Conservation (phyloP, 257 asterid genomes). For the Primulina huaijiensis region DNA sequence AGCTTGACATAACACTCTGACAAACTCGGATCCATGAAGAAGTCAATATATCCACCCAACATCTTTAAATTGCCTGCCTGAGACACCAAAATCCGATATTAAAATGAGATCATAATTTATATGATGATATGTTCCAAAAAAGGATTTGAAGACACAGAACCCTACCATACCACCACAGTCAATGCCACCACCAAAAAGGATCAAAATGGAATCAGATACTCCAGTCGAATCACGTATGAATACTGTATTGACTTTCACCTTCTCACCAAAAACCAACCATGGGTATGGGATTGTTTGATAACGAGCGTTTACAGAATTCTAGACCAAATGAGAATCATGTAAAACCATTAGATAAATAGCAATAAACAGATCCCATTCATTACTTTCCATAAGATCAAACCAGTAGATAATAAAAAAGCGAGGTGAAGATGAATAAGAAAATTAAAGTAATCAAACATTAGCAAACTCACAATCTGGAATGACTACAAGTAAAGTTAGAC, state of each 20-base stretch:
- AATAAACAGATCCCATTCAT: constrained; percentile 18
- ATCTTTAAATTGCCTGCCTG: constrained; percentile 85
- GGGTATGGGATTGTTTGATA: constrained; percentile 92
- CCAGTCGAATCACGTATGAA: constrained; percentile 98
- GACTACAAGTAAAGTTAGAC: not conserved
- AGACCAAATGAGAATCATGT: constrained; percentile 28
- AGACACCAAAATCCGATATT: constrained; percentile 14
- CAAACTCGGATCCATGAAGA: constrained; percentile 86
- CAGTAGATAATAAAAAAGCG: not conserved
- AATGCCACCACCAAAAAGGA: constrained; percentile 88
- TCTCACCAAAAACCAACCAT: constrained; percentile 96
- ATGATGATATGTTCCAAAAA: constrained; percentile 2
- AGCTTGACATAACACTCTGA: constrained; percentile 84
- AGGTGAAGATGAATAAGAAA: not conserved
- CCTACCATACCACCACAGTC: constrained; percentile 62
- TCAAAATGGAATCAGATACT: constrained; percentile 92
- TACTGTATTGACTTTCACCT: constrained; percentile 93
- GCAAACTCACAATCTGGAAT: not conserved
- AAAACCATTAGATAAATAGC: constrained; percentile 23
- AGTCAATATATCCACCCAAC: constrained; percentile 85
- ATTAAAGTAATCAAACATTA: not conserved
- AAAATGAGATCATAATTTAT: constrained; percentile 6
- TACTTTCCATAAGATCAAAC: constrained; percentile 1
- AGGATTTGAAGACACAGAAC: constrained; percentile 21
- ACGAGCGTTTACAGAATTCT: constrained; percentile 98